Base-by-base conservation (phyloP, 2,329 filamentous ascomycete genomes). In the Fusarium sp. region DNA sequence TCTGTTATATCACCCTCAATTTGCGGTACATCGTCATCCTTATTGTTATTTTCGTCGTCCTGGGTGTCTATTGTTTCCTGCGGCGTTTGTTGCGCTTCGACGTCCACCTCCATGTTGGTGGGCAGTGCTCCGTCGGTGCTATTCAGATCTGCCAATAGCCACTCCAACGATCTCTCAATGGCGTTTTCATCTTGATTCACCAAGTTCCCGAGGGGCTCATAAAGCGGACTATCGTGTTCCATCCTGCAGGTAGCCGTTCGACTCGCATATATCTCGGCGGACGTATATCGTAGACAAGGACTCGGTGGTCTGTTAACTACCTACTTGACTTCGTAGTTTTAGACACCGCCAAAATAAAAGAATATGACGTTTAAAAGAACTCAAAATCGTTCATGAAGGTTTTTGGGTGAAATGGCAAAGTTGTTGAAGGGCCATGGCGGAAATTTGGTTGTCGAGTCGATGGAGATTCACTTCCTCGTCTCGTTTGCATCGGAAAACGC, bases 401-500 rank as follows among this genome's bases (percentile, higher is more conserved):
- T 39, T 22, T 7, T 47, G 14, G 22, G 15, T 15, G 40, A 15
- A 37, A 26, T 53, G 47, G 17, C 11, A 39, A 30, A 14, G 40
- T 46, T 26, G 26, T 46, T 22, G 32, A 43, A 54, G 48, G 26
- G 33, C 56, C 61, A 60, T 60, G 28, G 8, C 20, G 17, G 30
- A 47, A 41, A 43, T 41, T 44, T 33, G 49, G 57, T 50, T 46
- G 22, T 56, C 19, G n/a, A 53, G 15, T 35, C 35, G 28, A 43
- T 24, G 15, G 41, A 45, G 20, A 35, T 53, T 73, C 43, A 32
- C 46, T 53, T 66, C 37, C 53, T 39, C 20, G 41, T 62, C 53
- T 39, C 24, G 41, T 62, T 56, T 61, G 41, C 45, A 35, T 39
- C 22, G 13, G 54, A 39, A 60, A 68, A 73, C 71, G 67, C 71